Evolutionary conservation across 306 rosid genomes (phyloP).

Genomic region (Corylus avellana): DNA sequence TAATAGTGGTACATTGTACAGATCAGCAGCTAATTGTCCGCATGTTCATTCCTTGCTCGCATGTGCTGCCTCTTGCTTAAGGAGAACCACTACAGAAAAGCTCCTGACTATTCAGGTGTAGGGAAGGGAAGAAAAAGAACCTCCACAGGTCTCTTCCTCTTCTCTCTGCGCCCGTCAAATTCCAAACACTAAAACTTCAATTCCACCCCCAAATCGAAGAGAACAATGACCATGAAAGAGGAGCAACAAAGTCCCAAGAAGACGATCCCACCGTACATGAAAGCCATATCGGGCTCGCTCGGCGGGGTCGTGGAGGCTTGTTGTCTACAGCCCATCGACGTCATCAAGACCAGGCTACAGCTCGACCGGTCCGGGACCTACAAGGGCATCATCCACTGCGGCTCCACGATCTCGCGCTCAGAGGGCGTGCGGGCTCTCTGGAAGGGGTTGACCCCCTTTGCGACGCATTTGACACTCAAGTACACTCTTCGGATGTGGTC

Average conservation of each 20-base stretch:
- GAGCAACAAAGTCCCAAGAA: conserved; percentile 20
- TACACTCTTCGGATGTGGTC: conserved; percentile 96
- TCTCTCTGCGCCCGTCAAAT: background rate
- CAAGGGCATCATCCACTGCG: conserved; percentile 87
- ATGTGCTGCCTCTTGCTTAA: background rate
- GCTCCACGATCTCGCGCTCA: conserved; percentile 59
- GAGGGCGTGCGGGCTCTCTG: conserved; percentile 93
- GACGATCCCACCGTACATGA: conserved; percentile 78
- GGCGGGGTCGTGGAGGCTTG: conserved; percentile 91
- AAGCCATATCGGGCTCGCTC: conserved; percentile 83
- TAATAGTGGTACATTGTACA: no score
- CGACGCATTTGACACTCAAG: conserved; percentile 89
- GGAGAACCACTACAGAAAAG: background rate
- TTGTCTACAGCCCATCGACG: conserved; percentile 93
- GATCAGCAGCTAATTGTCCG: background rate
- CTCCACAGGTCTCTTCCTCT: background rate
- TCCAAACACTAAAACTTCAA: background rate
- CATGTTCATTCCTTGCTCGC: background rate
- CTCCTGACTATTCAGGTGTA: background rate
- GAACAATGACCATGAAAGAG: conserved; percentile 13
- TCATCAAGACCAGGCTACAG: conserved; percentile 92
- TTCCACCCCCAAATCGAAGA: background rate
- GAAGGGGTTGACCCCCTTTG: conserved; percentile 96
- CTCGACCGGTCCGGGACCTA: conserved; percentile 81
- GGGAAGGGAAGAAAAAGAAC: background rate